Evolutionary conservation across 208 protist genomes (phyloP).

Genomic region (Wallacemonas collosoma): DNA sequence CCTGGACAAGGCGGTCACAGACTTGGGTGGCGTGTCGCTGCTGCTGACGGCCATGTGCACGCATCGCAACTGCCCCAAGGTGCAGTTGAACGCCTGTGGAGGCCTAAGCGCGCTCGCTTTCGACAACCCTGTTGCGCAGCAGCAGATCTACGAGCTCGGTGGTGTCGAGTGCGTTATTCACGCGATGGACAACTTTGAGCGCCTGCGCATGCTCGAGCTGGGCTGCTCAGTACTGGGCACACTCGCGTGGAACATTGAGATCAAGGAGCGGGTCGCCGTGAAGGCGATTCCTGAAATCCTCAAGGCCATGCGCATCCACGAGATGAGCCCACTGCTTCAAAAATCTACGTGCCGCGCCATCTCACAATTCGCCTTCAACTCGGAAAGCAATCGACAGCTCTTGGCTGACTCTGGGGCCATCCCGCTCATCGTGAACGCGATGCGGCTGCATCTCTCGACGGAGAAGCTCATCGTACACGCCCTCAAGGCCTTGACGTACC

Average conservation of each 20-base stretch:
- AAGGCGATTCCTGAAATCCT: constrained; percentile 86
- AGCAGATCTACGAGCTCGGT: constrained; percentile 88
- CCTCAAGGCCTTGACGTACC: constrained; percentile 91
- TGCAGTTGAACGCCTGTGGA: constrained; percentile 91
- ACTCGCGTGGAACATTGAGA: constrained; percentile 91
- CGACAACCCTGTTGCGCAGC: constrained; percentile 88
- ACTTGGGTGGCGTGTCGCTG: constrained; percentile 69
- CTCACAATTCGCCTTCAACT: constrained; percentile 93
- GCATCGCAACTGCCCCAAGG: constrained; percentile 74
- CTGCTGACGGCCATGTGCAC: constrained; percentile 80
- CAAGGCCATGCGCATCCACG: constrained; percentile 81
- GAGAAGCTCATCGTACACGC: constrained; percentile 93
- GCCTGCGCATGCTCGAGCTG: constrained; percentile 89
- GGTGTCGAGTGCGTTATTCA: constrained; percentile 88
- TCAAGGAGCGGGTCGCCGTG: constrained; percentile 86
- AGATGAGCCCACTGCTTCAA: constrained; percentile 81
- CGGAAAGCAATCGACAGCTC: constrained; percentile 86
- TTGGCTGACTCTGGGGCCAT: constrained; percentile 84
- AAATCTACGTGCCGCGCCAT: constrained; percentile 92
- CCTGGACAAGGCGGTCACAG: constrained; percentile 81
- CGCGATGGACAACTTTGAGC: constrained; percentile 89
- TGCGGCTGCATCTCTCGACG: constrained; percentile 76
- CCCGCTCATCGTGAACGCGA: constrained; percentile 84
- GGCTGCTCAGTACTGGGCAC: constrained; percentile 91
- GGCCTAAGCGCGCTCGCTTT: constrained; percentile 92